A percentile compares a stretch with the other conserved stretches of the same genome.
These are phyloP conservation scores for Beta lomatogona DNA, from an alignment of 179 eudicot genomes.

Conservation along the genomic window DNA sequence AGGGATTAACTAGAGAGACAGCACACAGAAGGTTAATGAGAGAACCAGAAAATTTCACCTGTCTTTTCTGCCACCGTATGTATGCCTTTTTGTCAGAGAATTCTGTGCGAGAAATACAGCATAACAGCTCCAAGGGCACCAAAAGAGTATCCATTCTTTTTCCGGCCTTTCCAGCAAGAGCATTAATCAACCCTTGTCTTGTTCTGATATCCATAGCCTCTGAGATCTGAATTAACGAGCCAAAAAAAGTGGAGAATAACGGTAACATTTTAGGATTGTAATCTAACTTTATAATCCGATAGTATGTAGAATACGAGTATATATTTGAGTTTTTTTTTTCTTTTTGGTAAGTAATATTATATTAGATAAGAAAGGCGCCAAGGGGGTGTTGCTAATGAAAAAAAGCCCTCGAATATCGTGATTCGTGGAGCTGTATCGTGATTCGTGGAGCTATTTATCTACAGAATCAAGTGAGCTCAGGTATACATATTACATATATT, in stretches of 20 bases:
- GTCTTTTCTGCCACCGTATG: slow-evolving; percentile 98
- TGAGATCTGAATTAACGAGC: slow-evolving; percentile 58
- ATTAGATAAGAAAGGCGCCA: too few species aligned
- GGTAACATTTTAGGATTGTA: not conserved
- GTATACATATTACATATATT: too few species aligned
- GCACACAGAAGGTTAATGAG: slow-evolving; percentile 5
- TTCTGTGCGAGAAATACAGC: slow-evolving; percentile 89
- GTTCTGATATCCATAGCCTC: slow-evolving; percentile 98
- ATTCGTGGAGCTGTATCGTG: too few species aligned
- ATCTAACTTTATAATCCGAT: too few species aligned
- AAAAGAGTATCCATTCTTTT: slow-evolving; percentile 98
- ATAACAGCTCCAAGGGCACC: slow-evolving; percentile 84
- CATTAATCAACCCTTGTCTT: slow-evolving; percentile 91
- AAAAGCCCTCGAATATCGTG: too few species aligned
- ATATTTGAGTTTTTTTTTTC: too few species aligned
- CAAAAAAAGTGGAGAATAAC: not conserved
- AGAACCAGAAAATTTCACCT: slow-evolving; percentile 50
- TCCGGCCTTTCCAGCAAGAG: slow-evolving; percentile 86
- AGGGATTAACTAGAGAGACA: slow-evolving; percentile 3
- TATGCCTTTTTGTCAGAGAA: slow-evolving; percentile 97
- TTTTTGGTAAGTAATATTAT: too few species aligned
- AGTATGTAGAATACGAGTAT: too few species aligned
- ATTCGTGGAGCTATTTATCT: too few species aligned
- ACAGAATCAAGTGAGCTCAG: too few species aligned
- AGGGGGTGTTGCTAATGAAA: too few species aligned